These are phyloP conservation scores for Penstemon barbatus DNA, from an alignment of 257 asterid genomes.

Conservation along the genomic window DNA sequence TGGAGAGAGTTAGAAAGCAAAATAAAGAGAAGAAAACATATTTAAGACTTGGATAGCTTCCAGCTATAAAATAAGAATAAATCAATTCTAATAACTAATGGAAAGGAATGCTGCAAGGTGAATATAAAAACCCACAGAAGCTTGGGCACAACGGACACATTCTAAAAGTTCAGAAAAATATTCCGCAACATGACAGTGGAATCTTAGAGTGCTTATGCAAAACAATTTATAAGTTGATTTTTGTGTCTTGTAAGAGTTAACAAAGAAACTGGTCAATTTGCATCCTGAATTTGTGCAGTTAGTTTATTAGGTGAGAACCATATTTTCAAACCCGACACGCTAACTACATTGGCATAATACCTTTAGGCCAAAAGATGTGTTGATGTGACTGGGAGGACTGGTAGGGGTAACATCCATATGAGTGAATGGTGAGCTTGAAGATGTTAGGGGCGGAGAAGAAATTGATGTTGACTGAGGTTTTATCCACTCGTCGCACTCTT, in stretches of 20 bases:
- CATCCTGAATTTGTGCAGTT: slow-evolving; percentile 11
- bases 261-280: slow-evolving; percentile 21
- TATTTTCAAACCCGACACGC: no score
- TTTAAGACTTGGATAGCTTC: slow-evolving; percentile 9
- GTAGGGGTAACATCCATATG: slow-evolving; percentile 88
- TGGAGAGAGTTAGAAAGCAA: background rate
- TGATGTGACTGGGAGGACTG: slow-evolving; percentile 77
- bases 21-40: background rate
- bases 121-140: slow-evolving; percentile 5
- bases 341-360: slow-evolving; percentile 42
- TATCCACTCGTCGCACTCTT: slow-evolving; percentile 93
- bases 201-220: slow-evolving; percentile 16
- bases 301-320: background rate
- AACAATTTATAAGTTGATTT: slow-evolving; percentile 1
- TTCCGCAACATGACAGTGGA: slow-evolving; percentile 11
- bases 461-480: slow-evolving; percentile 53
- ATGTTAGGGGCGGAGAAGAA: slow-evolving; percentile 61
- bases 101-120: slow-evolving; percentile 22
- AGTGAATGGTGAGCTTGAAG: slow-evolving; percentile 53
- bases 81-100: slow-evolving; percentile 6
- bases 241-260: slow-evolving; percentile 8
- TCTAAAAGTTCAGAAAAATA: background rate
- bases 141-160: background rate
- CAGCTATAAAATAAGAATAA: background rate
- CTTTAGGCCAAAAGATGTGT: slow-evolving; percentile 72